Percentiles rank a stretch among this genome's conserved stretches.
Evolutionary conservation across 345 rosid genomes (phyloP).

Genomic region (Euphorbia pulcherrima): DNA sequence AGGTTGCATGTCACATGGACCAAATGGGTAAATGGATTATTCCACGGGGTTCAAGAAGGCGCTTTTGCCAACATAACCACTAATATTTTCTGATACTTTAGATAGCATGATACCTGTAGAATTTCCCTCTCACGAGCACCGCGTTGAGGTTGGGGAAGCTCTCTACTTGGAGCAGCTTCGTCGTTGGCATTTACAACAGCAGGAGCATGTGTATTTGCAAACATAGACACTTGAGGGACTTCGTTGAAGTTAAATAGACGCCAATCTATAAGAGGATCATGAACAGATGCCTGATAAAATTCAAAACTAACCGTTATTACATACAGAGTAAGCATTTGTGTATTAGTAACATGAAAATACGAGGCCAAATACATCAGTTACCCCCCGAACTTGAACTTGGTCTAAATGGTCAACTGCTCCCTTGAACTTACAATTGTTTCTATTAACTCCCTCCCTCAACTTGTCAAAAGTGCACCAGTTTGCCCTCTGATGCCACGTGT

Average conservation of each 20-base stretch:
- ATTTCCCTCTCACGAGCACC: constrained; percentile 91
- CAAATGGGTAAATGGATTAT: too few relatives aligned
- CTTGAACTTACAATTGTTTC: too few relatives aligned
- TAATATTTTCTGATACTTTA: background rate
- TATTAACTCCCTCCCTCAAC: too few relatives aligned
- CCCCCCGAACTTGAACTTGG: too few relatives aligned
- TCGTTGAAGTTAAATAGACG: constrained; percentile 96
- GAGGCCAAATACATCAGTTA: too few relatives aligned
- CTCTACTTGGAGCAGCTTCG: constrained; percentile 55
- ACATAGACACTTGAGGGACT: constrained; percentile 83
- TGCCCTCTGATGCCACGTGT: too few relatives aligned
- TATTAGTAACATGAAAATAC: background rate
- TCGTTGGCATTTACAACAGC: constrained; percentile 61
- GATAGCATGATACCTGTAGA: constrained; percentile 61
- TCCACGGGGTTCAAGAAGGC: too few relatives aligned
- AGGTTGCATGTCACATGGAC: too few relatives aligned
- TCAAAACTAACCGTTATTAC: constrained; percentile 14
- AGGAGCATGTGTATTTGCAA: constrained; percentile 48
- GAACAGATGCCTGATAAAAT: constrained; percentile 81
- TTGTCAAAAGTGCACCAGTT: too few relatives aligned
- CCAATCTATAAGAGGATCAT: constrained; percentile 98
- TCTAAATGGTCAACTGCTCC: too few relatives aligned
- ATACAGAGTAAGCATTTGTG: background rate
- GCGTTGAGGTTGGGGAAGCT: constrained; percentile 86
- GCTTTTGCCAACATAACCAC: too few relatives aligned